Conservation (phyloP, 2,329 filamentous ascomycete genomes). For the Aspergillus oerlinghausenensis region DNA sequence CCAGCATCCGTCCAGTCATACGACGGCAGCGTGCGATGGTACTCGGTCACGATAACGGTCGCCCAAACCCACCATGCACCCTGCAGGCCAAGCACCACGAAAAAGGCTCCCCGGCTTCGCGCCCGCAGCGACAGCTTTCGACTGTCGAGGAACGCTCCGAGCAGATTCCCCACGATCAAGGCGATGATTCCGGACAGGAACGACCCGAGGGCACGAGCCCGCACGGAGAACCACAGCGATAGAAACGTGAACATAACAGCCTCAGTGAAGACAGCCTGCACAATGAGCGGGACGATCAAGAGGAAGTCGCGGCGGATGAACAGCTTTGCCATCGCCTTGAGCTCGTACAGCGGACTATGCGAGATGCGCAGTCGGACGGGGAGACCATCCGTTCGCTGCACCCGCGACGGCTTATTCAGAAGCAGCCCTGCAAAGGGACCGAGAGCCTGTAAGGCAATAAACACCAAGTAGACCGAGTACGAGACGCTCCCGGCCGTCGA, state of each 20-base stretch:
- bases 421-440: constrained; percentile 63
- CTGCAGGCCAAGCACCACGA: constrained; percentile 48
- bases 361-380: constrained; percentile 57
- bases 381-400: constrained; percentile 62
- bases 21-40: constrained; percentile 51
- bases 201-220: constrained; percentile 64
- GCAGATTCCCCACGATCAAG: constrained; percentile 59
- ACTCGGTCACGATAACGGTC: constrained; percentile 60
- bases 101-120: constrained; percentile 54
- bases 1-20: constrained; percentile 63
- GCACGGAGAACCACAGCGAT: constrained; percentile 64
- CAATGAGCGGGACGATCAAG: constrained; percentile 63
- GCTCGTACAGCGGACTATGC: constrained; percentile 53
- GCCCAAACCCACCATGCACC: constrained; percentile 71
- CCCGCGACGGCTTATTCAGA: constrained; percentile 56
- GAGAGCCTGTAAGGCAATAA: constrained; percentile 64
- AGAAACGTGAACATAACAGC: constrained; percentile 69
- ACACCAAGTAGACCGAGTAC: constrained; percentile 64
- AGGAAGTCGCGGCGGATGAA: constrained; percentile 61
- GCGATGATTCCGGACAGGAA: constrained; percentile 67
- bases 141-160: constrained; percentile 63
- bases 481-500: constrained; percentile 61
- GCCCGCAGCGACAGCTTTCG: constrained; percentile 50
- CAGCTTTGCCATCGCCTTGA: constrained; percentile 54
- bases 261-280: constrained; percentile 66